phyloP scores from a whole-genome alignment of 2,329 filamentous ascomycete species.

The Furcasterigmium sp. region DNA sequence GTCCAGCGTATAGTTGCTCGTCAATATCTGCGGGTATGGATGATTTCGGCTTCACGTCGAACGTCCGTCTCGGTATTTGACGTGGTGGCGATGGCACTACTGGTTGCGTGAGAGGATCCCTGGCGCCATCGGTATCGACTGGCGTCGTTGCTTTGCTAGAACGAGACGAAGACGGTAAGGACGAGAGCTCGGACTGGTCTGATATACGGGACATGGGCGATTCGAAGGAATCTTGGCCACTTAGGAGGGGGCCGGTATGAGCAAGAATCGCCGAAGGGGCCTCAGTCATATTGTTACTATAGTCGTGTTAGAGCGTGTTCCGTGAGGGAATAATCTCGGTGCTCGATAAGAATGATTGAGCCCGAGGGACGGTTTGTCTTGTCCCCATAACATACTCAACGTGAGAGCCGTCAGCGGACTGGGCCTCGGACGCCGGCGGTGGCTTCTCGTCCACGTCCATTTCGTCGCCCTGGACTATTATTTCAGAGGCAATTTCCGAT shows the following conservation, averaged over 20 bases:
- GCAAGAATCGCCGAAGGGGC: background rate
- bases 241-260: background rate
- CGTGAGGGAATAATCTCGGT: background rate
- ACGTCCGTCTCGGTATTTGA: conserved; percentile 29
- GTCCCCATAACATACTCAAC: conserved; percentile 11
- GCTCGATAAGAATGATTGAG: no score
- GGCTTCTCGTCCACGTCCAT: conserved; percentile 24
- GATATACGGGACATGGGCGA: conserved; percentile 50
- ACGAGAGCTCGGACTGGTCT: conserved; percentile 52
- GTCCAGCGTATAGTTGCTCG: conserved; percentile 75
- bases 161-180: conserved; percentile 39
- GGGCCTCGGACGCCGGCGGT: conserved; percentile 9
- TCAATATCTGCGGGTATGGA: conserved; percentile 77
- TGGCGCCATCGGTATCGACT: conserved; percentile 32
- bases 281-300: no score
- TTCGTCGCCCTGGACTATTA: conserved; percentile 38
- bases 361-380: no score
- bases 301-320: no score
- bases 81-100: conserved; percentile 9
- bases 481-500: conserved; percentile 33
- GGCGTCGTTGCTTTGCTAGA: conserved; percentile 63
- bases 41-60: conserved; percentile 66
- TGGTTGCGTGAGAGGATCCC: conserved; percentile 14
- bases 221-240: conserved; percentile 33
- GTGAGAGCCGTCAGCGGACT: conserved; percentile 5